Conservation (phyloP, 345 rosid species). For the rapeseed (Brassica napus) region DNA sequence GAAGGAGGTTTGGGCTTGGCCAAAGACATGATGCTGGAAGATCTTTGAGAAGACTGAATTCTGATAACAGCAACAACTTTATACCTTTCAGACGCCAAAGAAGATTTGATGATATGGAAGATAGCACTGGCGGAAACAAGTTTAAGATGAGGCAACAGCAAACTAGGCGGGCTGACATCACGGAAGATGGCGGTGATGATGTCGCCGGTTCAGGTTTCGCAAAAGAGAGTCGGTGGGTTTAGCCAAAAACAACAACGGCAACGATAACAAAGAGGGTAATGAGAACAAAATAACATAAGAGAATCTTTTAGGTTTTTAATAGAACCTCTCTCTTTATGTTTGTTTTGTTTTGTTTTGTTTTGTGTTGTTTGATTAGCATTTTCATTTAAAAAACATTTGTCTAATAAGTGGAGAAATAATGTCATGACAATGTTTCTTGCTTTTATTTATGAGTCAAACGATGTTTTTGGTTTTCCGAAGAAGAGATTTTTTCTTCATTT, state of each 20-base stretch:
- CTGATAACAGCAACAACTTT: conserved; percentile 24
- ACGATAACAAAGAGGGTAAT: conserved; percentile 16
- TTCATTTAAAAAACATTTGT: conserved; percentile 1
- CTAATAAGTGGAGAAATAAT: neutral
- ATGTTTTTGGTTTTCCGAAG: neutral
- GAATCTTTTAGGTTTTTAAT: neutral
- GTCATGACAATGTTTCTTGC: conserved; percentile 12
- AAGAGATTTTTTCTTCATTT: neutral
- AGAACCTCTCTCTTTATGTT: neutral
- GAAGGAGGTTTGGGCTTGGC: conserved; percentile 41
- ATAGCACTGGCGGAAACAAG: conserved; percentile 38
- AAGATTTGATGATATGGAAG: conserved; percentile 40
- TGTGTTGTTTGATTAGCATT: neutral
- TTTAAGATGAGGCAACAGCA: conserved; percentile 39
- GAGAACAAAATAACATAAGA: neutral
- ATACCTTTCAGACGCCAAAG: conserved; percentile 10
- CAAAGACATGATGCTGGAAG: conserved; percentile 44
- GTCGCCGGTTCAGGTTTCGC: neutral
- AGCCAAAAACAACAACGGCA: neutral
- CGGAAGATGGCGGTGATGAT: neutral
- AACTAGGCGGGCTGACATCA: conserved; percentile 31
- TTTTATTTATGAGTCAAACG: neutral
- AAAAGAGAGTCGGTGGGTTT: neutral
- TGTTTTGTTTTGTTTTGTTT: conserved; percentile 5
- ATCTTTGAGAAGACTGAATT: conserved; percentile 25